A percentile compares a stretch with the other conserved stretches of the same genome.
These are phyloP conservation scores for Plectosphaerella sp. DNA, from an alignment of 2,329 filamentous ascomycete genomes.

Conservation along the genomic window DNA sequence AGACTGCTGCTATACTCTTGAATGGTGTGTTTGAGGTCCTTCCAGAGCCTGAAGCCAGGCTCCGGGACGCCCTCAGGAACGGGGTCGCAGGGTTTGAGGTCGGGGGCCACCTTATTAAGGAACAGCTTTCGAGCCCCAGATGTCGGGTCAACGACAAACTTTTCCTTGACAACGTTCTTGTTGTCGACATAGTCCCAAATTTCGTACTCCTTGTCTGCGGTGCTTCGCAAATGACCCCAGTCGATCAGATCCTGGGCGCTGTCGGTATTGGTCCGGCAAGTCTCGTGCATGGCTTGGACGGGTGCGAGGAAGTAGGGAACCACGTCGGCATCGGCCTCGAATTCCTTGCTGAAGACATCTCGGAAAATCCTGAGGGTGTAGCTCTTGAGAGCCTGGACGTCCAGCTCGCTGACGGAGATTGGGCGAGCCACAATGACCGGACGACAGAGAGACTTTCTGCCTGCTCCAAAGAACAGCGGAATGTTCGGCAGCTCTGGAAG, in stretches of 20 bases:
- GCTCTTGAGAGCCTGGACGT: conserved; percentile 52
- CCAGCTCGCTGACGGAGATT: conserved; percentile 36
- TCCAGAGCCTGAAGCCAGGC: conserved; percentile 38
- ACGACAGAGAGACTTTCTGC: conserved; percentile 53
- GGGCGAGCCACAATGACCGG: conserved; percentile 37
- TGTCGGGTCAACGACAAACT: conserved; percentile 52
- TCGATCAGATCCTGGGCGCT: conserved; percentile 39
- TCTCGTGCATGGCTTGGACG: conserved; percentile 6
- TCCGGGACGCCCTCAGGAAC: conserved; percentile 54
- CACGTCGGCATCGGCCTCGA: conserved; percentile 55
- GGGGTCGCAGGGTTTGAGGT: conserved; percentile 59
- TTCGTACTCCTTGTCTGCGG: conserved; percentile 27
- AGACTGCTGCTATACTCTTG: conserved; percentile 80
- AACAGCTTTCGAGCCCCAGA: conserved; percentile 63
- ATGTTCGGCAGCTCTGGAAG: conserved; percentile 66
- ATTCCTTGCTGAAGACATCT: conserved; percentile 87
- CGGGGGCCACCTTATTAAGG: conserved; percentile 44
- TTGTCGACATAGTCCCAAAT: conserved; percentile 36
- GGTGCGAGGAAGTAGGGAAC: conserved; percentile 86
- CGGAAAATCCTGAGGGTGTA: conserved; percentile 76
- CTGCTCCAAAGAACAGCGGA: conserved; percentile 66
- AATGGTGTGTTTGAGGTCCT: conserved; percentile 52
- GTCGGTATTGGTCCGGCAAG: background rate
- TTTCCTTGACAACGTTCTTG: conserved; percentile 46
- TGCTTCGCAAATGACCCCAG: conserved; percentile 50